These are phyloP conservation scores for Rhodotorula paludigena DNA, from an alignment of 768 basidiomycete genomes.

Conservation along the genomic window DNA sequence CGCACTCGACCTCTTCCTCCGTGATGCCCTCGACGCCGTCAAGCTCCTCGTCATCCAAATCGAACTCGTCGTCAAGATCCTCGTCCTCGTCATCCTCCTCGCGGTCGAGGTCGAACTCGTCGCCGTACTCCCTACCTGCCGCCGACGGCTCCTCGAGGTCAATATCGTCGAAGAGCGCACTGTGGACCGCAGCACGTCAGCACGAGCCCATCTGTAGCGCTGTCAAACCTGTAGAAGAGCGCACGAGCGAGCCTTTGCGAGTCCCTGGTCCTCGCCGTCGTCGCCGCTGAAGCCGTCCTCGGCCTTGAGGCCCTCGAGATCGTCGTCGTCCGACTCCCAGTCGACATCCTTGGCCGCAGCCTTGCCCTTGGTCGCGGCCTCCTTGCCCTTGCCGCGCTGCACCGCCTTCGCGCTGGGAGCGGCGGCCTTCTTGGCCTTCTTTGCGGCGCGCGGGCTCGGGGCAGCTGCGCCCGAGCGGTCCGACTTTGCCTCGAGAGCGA, in stretches of 20 bases:
- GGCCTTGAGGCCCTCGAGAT: slow-evolving; percentile 33
- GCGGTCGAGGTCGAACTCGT: slow-evolving; percentile 47
- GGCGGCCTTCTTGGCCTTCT: slow-evolving; percentile 7
- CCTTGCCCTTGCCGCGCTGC: slow-evolving; percentile 7
- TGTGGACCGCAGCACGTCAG: slow-evolving; percentile 1
- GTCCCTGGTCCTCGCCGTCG: slow-evolving; percentile 52
- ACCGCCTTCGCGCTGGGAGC: background rate
- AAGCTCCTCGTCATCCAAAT: background rate
- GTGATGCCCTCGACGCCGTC: background rate
- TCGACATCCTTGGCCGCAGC: slow-evolving; percentile 18
- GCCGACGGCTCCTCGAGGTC: slow-evolving; percentile 36
- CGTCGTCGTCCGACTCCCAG: slow-evolving; percentile 31
- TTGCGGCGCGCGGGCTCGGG: background rate
- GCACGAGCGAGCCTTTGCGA: slow-evolving; percentile 47
- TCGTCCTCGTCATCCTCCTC: slow-evolving; percentile 33
- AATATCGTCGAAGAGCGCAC: slow-evolving; percentile 40
- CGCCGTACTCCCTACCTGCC: slow-evolving; percentile 26
- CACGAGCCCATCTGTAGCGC: too few relatives aligned
- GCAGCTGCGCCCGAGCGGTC: background rate
- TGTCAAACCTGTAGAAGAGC: slow-evolving; percentile 45
- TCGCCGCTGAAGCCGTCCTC: slow-evolving; percentile 55
- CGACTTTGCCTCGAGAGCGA: slow-evolving; percentile 22
- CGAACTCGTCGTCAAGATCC: slow-evolving; percentile 30
- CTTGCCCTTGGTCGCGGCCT: background rate
- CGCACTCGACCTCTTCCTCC: background rate